Percentiles rank a stretch among this genome's conserved stretches.
phyloP scores from a whole-genome alignment of 306 rosid genomes.

The Corylus americana region DNA sequence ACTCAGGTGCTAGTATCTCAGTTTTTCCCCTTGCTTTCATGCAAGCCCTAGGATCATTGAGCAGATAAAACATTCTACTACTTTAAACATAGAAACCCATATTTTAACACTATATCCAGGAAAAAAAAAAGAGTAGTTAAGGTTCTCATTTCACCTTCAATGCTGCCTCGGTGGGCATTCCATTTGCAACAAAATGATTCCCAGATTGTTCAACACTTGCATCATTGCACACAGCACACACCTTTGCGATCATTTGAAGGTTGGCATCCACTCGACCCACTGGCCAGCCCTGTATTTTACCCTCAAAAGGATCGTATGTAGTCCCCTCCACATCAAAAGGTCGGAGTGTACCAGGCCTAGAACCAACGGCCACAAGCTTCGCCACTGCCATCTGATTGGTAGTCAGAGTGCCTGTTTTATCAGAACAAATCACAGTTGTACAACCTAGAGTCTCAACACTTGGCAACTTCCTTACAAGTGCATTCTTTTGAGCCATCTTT shows the following conservation, averaged over 20 bases:
- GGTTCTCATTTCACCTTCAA: slow-evolving; percentile 44
- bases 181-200: slow-evolving; percentile 54
- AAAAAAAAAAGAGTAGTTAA: not conserved
- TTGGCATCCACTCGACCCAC: slow-evolving; percentile 58
- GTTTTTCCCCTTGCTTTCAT: not conserved
- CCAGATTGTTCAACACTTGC: slow-evolving; percentile 58
- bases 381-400: slow-evolving; percentile 81
- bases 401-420: slow-evolving; percentile 60
- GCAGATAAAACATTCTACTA: not conserved
- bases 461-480: slow-evolving; percentile 69
- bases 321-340: slow-evolving; percentile 77
- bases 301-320: slow-evolving; percentile 64
- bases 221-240: slow-evolving; percentile 72
- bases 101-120: not conserved
- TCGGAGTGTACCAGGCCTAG: slow-evolving; percentile 37
- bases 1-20: not conserved
- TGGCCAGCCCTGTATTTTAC: slow-evolving; percentile 64
- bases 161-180: slow-evolving; percentile 87
- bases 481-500: slow-evolving; percentile 65
- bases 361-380: slow-evolving; percentile 67
- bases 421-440: slow-evolving; percentile 61
- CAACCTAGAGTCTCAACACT: slow-evolving; percentile 63
- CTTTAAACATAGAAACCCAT: not conserved
- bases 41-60: not conserved
- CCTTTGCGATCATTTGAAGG: slow-evolving; percentile 67